Conservation (phyloP, 768 basidiomycete species). For the Tylopilus cervinicoccineus region DNA sequence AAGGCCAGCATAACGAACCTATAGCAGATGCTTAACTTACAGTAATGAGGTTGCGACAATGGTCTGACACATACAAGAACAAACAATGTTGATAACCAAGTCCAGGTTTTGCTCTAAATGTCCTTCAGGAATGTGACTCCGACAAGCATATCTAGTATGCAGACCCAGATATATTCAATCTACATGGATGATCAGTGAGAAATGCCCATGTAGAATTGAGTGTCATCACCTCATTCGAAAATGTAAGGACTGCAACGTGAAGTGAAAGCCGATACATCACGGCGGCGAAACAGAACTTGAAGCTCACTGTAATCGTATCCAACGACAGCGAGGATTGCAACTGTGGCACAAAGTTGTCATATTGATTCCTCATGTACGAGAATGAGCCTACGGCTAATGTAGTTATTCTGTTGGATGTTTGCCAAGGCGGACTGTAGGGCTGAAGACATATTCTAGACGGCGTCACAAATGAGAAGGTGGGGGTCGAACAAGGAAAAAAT, state of each 20-base stretch:
- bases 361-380: neutral
- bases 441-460: neutral
- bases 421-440: neutral
- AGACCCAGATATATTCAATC: constrained; percentile 3
- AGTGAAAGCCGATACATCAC: neutral
- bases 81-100: constrained; percentile 1
- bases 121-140: neutral
- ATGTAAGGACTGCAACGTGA: constrained; percentile 2
- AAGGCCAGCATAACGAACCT: constrained; percentile 13
- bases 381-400: neutral
- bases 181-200: neutral
- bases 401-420: neutral
- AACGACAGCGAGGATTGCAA: neutral
- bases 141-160: neutral
- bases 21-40: neutral
- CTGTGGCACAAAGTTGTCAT: neutral
- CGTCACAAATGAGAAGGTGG: neutral
- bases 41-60: too few species aligned
- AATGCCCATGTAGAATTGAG: too few species aligned
- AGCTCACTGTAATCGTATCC: constrained; percentile 8
- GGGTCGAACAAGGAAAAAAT: too few species aligned
- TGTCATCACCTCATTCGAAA: constrained; percentile 11
- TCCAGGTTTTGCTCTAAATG: constrained; percentile 2
- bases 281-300: neutral
- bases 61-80: constrained; percentile 4